Percentiles rank a stretch among this genome's conserved stretches.
These are phyloP conservation scores for Acer yangbiense DNA, from an alignment of 345 rosid species.

Conservation along the genomic window DNA sequence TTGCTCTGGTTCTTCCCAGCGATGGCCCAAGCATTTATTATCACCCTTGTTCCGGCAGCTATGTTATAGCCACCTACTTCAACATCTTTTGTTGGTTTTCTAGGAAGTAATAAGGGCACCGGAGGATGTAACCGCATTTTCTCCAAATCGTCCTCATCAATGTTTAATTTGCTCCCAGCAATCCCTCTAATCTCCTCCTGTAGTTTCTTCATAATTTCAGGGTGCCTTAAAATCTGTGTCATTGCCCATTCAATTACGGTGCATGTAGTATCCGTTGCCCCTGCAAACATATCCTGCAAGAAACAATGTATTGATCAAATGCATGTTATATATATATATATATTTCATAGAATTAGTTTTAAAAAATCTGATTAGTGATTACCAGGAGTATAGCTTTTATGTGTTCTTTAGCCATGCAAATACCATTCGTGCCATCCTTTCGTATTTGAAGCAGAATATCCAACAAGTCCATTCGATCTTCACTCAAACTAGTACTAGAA, in stretches of 20 bases:
- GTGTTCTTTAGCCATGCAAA: conserved; percentile 14
- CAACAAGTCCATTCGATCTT: conserved; percentile 21
- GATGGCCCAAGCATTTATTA: conserved; percentile 24
- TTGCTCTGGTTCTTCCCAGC: conserved; percentile 23
- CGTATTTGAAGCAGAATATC: conserved; percentile 31
- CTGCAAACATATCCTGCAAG: conserved; percentile 35
- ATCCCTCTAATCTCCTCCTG: conserved; percentile 32
- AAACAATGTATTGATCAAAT: neutral
- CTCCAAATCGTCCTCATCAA: conserved; percentile 15
- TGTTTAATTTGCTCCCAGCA: conserved; percentile 2
- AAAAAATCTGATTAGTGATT: neutral
- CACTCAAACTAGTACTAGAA: neutral
- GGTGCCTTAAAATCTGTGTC: conserved; percentile 24
- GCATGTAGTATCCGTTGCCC: conserved; percentile 32
- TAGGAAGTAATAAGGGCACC: conserved; percentile 28
- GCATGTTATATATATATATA: neutral
- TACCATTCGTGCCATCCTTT: conserved; percentile 2
- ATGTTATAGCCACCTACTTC: conserved; percentile 15
- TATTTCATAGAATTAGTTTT: neutral
- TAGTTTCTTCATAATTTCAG: conserved; percentile 6
- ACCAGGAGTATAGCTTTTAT: conserved; percentile 34
- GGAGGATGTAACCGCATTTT: conserved; percentile 27
- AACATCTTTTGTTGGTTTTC: conserved; percentile 18
- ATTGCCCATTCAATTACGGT: conserved; percentile 32
- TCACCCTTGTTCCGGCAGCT: conserved; percentile 24